Base-by-base conservation (phyloP, 202 grass and related monocot genomes). In the Saccharum hybrid region DNA sequence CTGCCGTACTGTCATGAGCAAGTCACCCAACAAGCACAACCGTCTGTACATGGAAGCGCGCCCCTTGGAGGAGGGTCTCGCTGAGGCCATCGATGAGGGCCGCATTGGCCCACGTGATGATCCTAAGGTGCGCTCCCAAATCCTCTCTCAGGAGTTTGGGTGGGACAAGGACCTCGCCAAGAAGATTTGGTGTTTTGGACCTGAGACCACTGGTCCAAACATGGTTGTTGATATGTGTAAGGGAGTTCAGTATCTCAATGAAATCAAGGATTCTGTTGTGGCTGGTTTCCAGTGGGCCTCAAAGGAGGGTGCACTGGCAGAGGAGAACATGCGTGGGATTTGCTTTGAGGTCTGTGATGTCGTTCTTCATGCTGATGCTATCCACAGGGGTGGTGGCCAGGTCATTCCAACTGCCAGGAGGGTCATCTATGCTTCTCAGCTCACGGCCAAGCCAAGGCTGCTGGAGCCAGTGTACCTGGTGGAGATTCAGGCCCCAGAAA, bases 11-110 rank as follows among this genome's bases (percentile, higher is more conserved):
- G 92, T 94, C 12, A 94, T 90, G 92, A 88, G 87, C 85, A 94
- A 92, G 82, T 94, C 92, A 7, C 89, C 92, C 0, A 94, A 94
- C 85, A 94, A 94, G 87, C 87, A 94, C 85, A 92, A 94, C 63
- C 77, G 89, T 63, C 89, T 90, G 1, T 94, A 92, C 87, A 92
- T 94, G 92, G 92, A 94, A 77, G 89, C 92, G 7, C 87, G 60
- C 0, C 92, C 90, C 4, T 5, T 94, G 87, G 93, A 94, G 42
- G 93, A 92, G 16, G 88, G 90, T 41, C 83, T 94, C 8, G 14
- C 93, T 75, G 90, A 94, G 72, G 93, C 93, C 14, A 92, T 94
- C 19, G 88, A 92, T 8, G 90, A 94, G 0, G 93, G 93, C 1
- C 78, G 80, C 38, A 92, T 94, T 75, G 93, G 93, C 18, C 93